Evolutionary conservation across 164 flowering plant genomes (phyloP).

Genomic region (Paratinospora sagittata): DNA sequence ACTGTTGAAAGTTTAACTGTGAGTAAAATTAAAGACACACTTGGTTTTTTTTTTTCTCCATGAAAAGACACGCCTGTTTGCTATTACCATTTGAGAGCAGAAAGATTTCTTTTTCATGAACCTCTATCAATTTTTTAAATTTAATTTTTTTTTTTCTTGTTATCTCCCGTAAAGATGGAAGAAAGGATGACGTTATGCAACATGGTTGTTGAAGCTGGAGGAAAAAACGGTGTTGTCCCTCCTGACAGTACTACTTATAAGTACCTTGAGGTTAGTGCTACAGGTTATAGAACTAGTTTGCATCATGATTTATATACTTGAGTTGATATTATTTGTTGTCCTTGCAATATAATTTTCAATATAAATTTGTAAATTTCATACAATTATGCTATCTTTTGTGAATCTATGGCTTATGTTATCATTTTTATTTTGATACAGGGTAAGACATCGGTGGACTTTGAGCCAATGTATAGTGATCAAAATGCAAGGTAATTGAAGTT

Average conservation of each 20-base stretch:
- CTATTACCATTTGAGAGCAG: not conserved
- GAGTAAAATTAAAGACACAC: slow-evolving; percentile 25
- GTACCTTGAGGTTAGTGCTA: slow-evolving; percentile 71
- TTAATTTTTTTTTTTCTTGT: not conserved
- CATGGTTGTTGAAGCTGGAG: slow-evolving; percentile 99
- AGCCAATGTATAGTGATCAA: slow-evolving; percentile 86
- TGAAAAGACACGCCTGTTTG: too few relatives aligned
- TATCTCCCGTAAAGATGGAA: slow-evolving; percentile 66
- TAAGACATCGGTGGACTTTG: slow-evolving; percentile 69
- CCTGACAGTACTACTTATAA: slow-evolving; percentile 82
- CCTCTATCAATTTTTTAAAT: not conserved
- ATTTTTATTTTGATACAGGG: slow-evolving; percentile 36
- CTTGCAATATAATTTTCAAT: not conserved
- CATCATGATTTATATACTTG: not conserved
- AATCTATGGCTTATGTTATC: not conserved
- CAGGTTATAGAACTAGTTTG: not conserved
- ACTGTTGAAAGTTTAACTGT: slow-evolving; percentile 88
- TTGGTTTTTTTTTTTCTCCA: too few relatives aligned
- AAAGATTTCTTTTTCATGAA: not conserved
- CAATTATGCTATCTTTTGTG: not conserved
- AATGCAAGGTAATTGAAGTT: slow-evolving; percentile 59
- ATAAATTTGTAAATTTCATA: not conserved
- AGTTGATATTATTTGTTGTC: not conserved
- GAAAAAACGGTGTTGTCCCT: slow-evolving; percentile 95
- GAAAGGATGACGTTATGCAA: slow-evolving; percentile 99